A percentile compares a stretch with the other conserved stretches of the same genome.
Conservation (phyloP, 2,329 filamentous ascomycete species). For the Trichoderma oligosporum region DNA sequence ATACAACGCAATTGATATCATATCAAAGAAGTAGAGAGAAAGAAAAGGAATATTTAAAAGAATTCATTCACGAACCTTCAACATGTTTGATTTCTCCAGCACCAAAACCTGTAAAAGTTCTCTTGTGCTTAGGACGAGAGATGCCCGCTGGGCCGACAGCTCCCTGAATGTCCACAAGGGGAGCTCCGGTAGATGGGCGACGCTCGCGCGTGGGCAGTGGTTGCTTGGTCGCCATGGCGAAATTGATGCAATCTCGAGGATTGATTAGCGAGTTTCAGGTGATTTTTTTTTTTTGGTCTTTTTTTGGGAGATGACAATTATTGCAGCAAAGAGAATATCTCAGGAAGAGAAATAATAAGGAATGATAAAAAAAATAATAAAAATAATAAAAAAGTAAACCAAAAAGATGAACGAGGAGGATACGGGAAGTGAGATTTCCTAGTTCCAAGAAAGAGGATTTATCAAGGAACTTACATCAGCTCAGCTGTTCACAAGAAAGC, state of each 20-base stretch:
- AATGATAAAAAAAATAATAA: background rate
- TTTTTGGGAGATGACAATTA: background rate
- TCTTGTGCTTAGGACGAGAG: constrained; percentile 88
- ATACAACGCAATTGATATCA: background rate
- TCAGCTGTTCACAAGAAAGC: constrained; percentile 13
- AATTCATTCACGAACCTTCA: constrained; percentile 58
- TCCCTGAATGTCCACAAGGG: constrained; percentile 81
- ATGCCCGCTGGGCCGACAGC: constrained; percentile 82
- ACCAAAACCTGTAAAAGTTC: constrained; percentile 93
- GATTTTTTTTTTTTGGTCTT: too few species aligned
- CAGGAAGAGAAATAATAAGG: background rate
- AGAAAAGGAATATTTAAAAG: background rate
- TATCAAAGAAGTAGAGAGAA: background rate
- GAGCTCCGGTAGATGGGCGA: constrained; percentile 74
- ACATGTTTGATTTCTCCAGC: constrained; percentile 88
- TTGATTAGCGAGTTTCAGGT: constrained; percentile 4
- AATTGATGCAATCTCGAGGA: background rate
- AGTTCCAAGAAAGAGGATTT: background rate
- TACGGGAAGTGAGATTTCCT: background rate
- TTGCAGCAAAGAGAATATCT: background rate
- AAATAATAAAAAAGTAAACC: too few species aligned
- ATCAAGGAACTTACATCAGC: constrained; percentile 13
- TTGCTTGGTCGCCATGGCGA: constrained; percentile 34
- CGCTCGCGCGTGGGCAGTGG: constrained; percentile 62
- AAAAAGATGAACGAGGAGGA: background rate